phyloP scores from a whole-genome alignment of 2,329 filamentous ascomycete genomes.

The Exophiala alcalophila region DNA sequence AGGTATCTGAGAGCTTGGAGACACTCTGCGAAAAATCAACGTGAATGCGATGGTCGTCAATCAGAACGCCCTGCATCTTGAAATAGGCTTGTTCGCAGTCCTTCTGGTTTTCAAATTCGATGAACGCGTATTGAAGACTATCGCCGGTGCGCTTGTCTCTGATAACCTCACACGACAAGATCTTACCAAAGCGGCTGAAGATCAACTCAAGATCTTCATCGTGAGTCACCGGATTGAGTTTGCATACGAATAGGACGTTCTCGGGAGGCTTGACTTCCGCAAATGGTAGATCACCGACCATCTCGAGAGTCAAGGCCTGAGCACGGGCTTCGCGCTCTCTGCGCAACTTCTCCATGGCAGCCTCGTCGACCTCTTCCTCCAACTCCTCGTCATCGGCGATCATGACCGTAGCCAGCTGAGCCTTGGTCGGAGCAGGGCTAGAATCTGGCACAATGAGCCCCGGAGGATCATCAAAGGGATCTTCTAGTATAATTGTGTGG shows the following conservation, averaged over 20 bases:
- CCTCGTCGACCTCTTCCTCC: constrained; percentile 74
- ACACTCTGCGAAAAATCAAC: constrained; percentile 98
- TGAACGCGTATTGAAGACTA: constrained; percentile 94
- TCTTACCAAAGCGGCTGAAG: constrained; percentile 93
- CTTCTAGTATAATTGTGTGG: constrained; percentile 87
- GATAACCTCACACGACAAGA: constrained; percentile 93
- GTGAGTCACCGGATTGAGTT: constrained; percentile 92
- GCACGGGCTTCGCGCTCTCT: constrained; percentile 88
- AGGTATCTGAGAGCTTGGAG: constrained; percentile 79
- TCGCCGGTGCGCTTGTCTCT: constrained; percentile 90
- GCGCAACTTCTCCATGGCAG: constrained; percentile 72
- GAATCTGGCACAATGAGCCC: constrained; percentile 72
- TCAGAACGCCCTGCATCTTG: constrained; percentile 97
- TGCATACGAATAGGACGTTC: constrained; percentile 97
- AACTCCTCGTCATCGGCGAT: constrained; percentile 87
- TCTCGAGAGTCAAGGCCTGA: constrained; percentile 90
- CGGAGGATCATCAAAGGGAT: constrained; percentile 80
- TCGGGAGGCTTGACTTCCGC: constrained; percentile 96
- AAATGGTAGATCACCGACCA: constrained; percentile 96
- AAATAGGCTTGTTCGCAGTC: constrained; percentile 94
- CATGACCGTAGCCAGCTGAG: constrained; percentile 84
- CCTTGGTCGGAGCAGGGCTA: constrained; percentile 77
- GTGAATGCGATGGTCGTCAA: constrained; percentile 95
- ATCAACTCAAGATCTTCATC: constrained; percentile 94
- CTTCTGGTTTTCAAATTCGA: constrained; percentile 90